These are phyloP conservation scores for Elsinoe perseae DNA, from an alignment of 2,329 filamentous ascomycete species.

Conservation along the genomic window DNA sequence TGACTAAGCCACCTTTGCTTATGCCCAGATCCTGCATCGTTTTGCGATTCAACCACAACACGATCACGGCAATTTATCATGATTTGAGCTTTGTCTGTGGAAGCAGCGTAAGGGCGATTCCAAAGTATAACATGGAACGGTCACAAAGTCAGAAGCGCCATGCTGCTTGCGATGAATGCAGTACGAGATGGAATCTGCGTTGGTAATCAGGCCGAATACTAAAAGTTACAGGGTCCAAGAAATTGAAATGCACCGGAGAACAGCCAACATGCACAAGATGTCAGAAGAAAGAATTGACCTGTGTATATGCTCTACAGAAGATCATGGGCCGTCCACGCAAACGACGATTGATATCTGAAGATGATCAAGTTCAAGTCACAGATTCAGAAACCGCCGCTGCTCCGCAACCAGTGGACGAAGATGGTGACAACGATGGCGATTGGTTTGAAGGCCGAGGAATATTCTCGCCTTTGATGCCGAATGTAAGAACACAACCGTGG, in stretches of 20 bases:
- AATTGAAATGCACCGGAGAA: constrained; percentile 43
- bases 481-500: constrained; percentile 5
- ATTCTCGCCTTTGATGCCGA: constrained; percentile 6
- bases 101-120: not conserved
- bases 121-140: not conserved
- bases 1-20: not conserved
- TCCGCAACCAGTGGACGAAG: not conserved
- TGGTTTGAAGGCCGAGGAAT: constrained; percentile 11
- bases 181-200: constrained; percentile 23
- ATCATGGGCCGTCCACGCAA: constrained; percentile 47
- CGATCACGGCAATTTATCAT: not conserved
- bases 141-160: constrained; percentile 23
- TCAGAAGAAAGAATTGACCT: constrained; percentile 33
- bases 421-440: constrained; percentile 1
- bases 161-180: constrained; percentile 37
- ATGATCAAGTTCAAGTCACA: not conserved
- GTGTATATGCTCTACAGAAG: constrained; percentile 42
- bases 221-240: constrained; percentile 34
- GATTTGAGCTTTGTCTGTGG: not conserved
- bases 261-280: constrained; percentile 38
- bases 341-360: constrained; percentile 22
- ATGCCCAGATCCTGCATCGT: not conserved
- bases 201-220: not conserved
- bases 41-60: not conserved
- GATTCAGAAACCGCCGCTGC: not conserved